Percentiles rank a stretch among this genome's conserved stretches.
Evolutionary conservation across 2,329 filamentous ascomycete genomes (phyloP).

Genomic region (Pyrenophora teres): DNA sequence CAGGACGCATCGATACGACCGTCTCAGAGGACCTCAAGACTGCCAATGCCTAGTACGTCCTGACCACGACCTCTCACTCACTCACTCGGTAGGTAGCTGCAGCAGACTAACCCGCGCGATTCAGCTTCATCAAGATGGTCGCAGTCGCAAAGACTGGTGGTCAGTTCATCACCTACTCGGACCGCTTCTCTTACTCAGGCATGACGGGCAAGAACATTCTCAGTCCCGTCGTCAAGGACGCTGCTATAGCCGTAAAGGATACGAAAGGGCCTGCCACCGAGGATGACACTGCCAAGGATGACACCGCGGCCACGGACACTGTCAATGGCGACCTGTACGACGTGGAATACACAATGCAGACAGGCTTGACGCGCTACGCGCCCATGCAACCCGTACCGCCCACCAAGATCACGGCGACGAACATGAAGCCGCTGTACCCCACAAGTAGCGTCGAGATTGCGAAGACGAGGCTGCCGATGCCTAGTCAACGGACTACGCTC

Average conservation of each 20-base stretch:
- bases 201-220: slow-evolving; percentile 70
- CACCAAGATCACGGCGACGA: slow-evolving; percentile 62
- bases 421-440: slow-evolving; percentile 57
- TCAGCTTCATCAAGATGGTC: slow-evolving; percentile 54
- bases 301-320: slow-evolving; percentile 35
- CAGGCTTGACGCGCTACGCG: slow-evolving; percentile 63
- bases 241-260: slow-evolving; percentile 27
- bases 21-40: slow-evolving; percentile 42
- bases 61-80: background rate
- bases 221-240: slow-evolving; percentile 52
- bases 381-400: slow-evolving; percentile 65
- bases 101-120: slow-evolving; percentile 10
- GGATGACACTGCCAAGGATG: slow-evolving; percentile 26
- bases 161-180: slow-evolving; percentile 63
- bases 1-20: slow-evolving; percentile 31
- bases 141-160: slow-evolving; percentile 60
- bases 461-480: slow-evolving; percentile 54
- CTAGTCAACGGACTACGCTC: slow-evolving; percentile 56
- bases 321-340: slow-evolving; percentile 24
- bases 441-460: slow-evolving; percentile 61
- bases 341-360: slow-evolving; percentile 62
- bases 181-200: slow-evolving; percentile 65
- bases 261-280: slow-evolving; percentile 36
- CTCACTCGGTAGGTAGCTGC: background rate
- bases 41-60: slow-evolving; percentile 61